Conservation (phyloP, 2,329 filamentous ascomycete genomes). For the Neonectria punicea region DNA sequence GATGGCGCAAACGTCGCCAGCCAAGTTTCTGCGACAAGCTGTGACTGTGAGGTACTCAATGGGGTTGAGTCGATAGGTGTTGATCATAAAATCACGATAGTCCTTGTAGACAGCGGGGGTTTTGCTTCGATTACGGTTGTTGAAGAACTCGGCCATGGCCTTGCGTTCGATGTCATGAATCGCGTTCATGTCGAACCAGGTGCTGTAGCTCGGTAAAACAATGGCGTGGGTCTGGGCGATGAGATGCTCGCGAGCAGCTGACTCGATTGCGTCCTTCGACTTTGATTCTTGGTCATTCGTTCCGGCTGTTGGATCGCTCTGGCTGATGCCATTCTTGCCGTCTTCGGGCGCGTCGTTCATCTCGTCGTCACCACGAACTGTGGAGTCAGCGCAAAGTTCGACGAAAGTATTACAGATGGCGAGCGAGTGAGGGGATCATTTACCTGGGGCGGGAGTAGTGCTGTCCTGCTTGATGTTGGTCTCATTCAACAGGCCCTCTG, state of each 20-base stretch:
- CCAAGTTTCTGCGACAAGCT: conserved; percentile 92
- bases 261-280: conserved; percentile 84
- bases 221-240: conserved; percentile 95
- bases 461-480: conserved; percentile 69
- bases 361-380: conserved; percentile 77
- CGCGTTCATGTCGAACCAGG: conserved; percentile 98
- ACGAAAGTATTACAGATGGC: conserved; percentile 76
- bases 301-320: conserved; percentile 60
- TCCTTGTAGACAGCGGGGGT: conserved; percentile 98
- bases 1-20: conserved; percentile 97
- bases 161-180: conserved; percentile 94
- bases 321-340: conserved; percentile 59
- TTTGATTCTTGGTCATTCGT: conserved; percentile 68
- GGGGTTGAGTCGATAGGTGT: conserved; percentile 96
- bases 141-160: conserved; percentile 97
- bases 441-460: conserved; percentile 65
- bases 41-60: conserved; percentile 97
- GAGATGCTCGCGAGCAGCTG: conserved; percentile 89
- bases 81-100: conserved; percentile 99
- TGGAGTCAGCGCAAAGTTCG: conserved; percentile 66
- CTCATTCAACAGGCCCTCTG: conserved; percentile 59
- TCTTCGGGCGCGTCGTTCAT: conserved; percentile 75
- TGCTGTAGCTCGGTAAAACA: conserved; percentile 96
- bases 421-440: conserved; percentile 71
- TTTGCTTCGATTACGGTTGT: conserved; percentile 97